Base-by-base conservation (phyloP, 2,329 filamentous ascomycete species). In the Arachnomyces sp. region DNA sequence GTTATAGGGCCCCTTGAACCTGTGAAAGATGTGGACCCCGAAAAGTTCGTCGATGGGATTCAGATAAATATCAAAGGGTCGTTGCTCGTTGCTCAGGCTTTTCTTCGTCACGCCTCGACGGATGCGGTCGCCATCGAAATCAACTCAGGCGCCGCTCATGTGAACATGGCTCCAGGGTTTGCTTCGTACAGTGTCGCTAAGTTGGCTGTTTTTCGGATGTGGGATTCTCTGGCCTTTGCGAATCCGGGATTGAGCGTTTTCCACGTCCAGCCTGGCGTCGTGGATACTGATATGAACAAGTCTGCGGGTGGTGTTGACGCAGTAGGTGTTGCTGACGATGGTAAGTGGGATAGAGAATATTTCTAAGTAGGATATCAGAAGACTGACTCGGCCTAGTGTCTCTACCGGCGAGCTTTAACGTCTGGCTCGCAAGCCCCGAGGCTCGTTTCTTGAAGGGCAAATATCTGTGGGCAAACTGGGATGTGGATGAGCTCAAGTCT, bases 391-490 rank as follows among this genome's bases (percentile, higher is more conserved):
- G 42, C 17, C 39, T 39, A 45, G 43, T 54, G 43, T 52, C 36
- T 45, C 60, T 72, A 7, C 54, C 65, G 1, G 65, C 54, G 0
- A 52, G 63, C 41, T 73, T 72, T 47, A 43, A 54, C 2, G 58
- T 72, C 4, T 73, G 70, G 70, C 51, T 66, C 17, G 58, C 64
- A 0, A 65, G 60, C 17, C 47, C 61, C 1, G 68, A 74, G 45
- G 69, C 71, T 0, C 49, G 45, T 4, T 73, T 74, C 44, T 48
- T 75, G 17, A 67, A 63, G 31, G 59, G 64, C 2, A 68, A 65
- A 34, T 66, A 67, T 15, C 49, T 73, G 0, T 74, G 68, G 65
- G 59, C 64, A 8, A 68, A 68, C 15, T 75, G 70, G 71, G 72
- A 75, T 49, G 61, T 73, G 0, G 60, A 69, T 30, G 71, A 74